Percentiles rank a stretch among this genome's conserved stretches.
Conservation (phyloP, 148 eudicot species). For the Silene latifolia region DNA sequence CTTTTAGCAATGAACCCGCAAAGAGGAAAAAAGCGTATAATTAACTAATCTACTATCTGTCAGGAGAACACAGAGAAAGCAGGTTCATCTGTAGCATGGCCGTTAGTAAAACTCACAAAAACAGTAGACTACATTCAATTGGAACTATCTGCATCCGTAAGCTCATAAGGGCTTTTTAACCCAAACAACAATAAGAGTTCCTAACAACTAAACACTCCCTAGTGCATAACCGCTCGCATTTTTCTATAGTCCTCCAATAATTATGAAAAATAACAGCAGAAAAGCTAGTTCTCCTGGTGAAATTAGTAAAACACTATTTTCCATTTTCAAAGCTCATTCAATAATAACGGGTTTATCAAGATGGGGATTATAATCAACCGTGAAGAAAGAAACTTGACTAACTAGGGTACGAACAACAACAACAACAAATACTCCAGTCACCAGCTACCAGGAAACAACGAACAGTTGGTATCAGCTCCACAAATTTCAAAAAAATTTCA, state of each 20-base stretch:
- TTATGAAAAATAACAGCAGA: neutral
- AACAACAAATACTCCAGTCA: neutral
- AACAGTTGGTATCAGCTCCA: neutral
- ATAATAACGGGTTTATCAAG: too few species aligned
- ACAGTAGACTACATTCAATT: neutral
- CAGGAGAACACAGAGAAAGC: neutral
- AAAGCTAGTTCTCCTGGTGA: neutral
- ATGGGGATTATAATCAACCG: too few species aligned
- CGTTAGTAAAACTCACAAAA: neutral
- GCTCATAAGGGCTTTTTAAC: too few species aligned
- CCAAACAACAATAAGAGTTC: neutral
- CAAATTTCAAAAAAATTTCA: neutral
- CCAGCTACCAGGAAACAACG: neutral
- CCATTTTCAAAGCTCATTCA: neutral
- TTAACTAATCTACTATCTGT: neutral
- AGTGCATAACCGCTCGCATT: neutral
- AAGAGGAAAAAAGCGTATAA: neutral
- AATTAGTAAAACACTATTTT: neutral
- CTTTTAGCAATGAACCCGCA: neutral
- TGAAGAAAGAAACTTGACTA: neutral
- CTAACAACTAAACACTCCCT: neutral
- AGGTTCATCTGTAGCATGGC: neutral
- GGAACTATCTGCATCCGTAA: too few species aligned
- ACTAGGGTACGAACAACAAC: neutral
- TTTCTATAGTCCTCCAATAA: neutral